Base-by-base conservation (phyloP, 2,329 filamentous ascomycete genomes). In the Ophiostoma sp. region DNA sequence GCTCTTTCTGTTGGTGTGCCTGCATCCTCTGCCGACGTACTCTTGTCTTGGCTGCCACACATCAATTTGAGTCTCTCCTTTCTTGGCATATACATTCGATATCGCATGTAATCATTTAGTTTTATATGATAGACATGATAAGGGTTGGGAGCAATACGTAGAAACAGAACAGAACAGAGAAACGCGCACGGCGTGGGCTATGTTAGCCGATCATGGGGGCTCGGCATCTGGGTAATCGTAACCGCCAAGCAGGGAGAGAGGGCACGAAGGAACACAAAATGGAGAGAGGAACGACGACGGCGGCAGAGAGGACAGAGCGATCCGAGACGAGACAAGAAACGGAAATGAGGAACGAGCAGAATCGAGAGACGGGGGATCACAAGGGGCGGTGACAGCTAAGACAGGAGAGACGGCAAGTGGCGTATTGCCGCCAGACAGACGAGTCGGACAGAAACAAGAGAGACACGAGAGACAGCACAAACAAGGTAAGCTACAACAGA, bases 211-310 rank as follows among this genome's bases (percentile, higher is more conserved):
- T 55, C 49, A 55, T 55, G 49, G 47, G n/a, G 45, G 49, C 49
- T 55, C 49, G n/a, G 49, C 49, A 55, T 12, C 49, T 55, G 49
- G 49, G 49, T 27, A 55, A 55, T 55, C 49, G 49, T 55, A 55
- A 55, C 49, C 49, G 49, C 49, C 49, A 55, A 55, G 49, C 49
- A 27, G 47, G 16, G 47, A n/a, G n/a, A 18, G 47, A 52, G 49
- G 27, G 49, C 18, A 49, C 42, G 42, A 44, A 12, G 42, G 49
- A 27, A 18, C 4, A 27, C 49, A 52, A 8, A 52, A 5, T 18
- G 16, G 47, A n/a, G n/a, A 52, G 5, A 27, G 27, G 27, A 27
- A 27, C 27, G 27, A 27, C 27, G 27, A 52, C 47, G n/a, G n/a
- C n/a, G 4, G 47, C 45, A 47, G 45, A 47, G 12, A 55, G 49